phyloP scores from a whole-genome alignment of 1,284 basidiomycete genomes.

The Stereum hirsutum region DNA sequence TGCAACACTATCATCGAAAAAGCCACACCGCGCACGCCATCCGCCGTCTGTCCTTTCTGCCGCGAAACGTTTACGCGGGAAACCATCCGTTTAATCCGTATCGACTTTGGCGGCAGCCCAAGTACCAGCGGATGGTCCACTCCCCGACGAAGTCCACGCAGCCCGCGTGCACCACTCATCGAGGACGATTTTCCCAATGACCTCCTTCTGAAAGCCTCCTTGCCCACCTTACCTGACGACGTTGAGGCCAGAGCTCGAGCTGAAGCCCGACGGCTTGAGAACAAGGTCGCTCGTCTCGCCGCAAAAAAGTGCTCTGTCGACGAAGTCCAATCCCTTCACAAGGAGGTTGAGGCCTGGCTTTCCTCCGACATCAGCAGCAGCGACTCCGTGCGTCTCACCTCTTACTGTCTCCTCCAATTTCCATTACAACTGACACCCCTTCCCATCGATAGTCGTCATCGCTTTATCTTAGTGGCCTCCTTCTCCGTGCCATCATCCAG shows the following conservation, averaged over 20 bases:
- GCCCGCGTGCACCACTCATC: conserved; percentile 29
- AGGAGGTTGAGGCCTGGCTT: conserved; percentile 68
- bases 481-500: conserved; percentile 66
- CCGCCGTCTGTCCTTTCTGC: conserved; percentile 73
- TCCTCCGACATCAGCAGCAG: conserved; percentile 43
- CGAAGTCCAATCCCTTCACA: conserved; percentile 64
- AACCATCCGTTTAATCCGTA: conserved; percentile 63
- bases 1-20: conserved; percentile 74
- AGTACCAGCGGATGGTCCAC: conserved; percentile 50
- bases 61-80: conserved; percentile 60
- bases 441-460: conserved; percentile 42
- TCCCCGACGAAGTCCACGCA: conserved; percentile 42
- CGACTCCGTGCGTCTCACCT: conserved; percentile 39
- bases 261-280: conserved; percentile 52
- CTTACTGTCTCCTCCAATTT: conserved; percentile 7
- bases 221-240: conserved; percentile 21
- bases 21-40: conserved; percentile 45
- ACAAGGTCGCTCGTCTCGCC: conserved; percentile 67
- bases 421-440: conserved; percentile 3
- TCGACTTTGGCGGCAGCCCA: conserved; percentile 44
- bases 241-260: conserved; percentile 43
- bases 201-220: conserved; percentile 13
- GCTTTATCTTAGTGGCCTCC: conserved; percentile 47
- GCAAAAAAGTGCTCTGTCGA: conserved; percentile 80
- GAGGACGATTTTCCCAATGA: conserved; percentile 16